Evolutionary conservation across 1,284 basidiomycete species (phyloP).

Genomic region (Testicularia cyperi): DNA sequence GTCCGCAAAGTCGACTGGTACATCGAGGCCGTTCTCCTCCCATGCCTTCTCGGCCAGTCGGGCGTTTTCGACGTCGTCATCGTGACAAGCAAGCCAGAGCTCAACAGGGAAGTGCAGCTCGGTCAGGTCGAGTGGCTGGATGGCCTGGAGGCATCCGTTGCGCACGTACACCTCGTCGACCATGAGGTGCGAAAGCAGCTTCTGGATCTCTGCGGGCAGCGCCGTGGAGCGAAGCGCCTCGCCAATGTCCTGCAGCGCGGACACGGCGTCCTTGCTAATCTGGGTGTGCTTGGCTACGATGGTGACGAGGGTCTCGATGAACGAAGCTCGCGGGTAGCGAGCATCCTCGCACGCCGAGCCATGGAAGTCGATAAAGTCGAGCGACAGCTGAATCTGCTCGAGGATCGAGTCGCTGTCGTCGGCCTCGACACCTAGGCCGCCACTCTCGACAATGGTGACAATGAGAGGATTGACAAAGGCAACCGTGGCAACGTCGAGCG

Average conservation of each 20-base stretch:
- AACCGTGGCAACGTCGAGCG: conserved; percentile 82
- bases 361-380: conserved; percentile 86
- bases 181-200: conserved; percentile 74
- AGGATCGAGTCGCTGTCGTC: conserved; percentile 71
- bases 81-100: conserved; percentile 86
- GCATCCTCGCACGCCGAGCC: conserved; percentile 72
- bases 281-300: conserved; percentile 78
- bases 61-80: conserved; percentile 87
- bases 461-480: conserved; percentile 80
- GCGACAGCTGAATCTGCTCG: conserved; percentile 81
- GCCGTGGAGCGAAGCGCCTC: conserved; percentile 69
- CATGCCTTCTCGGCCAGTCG: conserved; percentile 79
- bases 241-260: conserved; percentile 78
- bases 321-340: conserved; percentile 49
- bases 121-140: conserved; percentile 91
- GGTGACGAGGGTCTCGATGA: conserved; percentile 74
- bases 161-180: conserved; percentile 87
- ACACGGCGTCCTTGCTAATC: conserved; percentile 81
- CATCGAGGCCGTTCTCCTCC: conserved; percentile 95
- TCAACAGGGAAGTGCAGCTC: conserved; percentile 89
- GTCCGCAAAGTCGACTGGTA: conserved; percentile 73
- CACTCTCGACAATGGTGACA: conserved; percentile 69
- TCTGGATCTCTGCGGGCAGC: conserved; percentile 56
- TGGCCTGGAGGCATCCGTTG: conserved; percentile 83
- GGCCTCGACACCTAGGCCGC: conserved; percentile 68